These are phyloP conservation scores for Vigna angularis DNA, from an alignment of 306 rosid genomes.

Conservation along the genomic window DNA sequence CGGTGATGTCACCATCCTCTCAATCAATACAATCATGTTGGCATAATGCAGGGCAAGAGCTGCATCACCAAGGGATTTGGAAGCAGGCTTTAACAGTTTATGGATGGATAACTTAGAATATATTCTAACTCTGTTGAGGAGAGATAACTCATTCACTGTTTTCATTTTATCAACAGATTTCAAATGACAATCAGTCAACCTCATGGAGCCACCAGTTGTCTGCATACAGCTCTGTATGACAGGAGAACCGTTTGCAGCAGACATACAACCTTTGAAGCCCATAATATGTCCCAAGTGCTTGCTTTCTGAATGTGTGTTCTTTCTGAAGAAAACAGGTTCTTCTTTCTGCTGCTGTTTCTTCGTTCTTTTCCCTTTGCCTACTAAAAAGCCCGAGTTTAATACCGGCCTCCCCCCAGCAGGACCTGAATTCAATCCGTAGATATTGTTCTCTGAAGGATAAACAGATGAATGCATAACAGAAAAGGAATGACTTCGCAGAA, in stretches of 20 bases:
- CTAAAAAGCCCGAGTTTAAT: slow-evolving; percentile 39
- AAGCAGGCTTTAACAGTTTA: slow-evolving; percentile 52
- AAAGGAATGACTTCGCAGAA: slow-evolving; percentile 71
- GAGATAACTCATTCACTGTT: slow-evolving; percentile 49
- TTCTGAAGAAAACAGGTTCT: slow-evolving; percentile 44
- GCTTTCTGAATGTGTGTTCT: slow-evolving; percentile 50
- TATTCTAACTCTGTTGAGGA: slow-evolving; percentile 53
- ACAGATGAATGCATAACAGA: slow-evolving; percentile 57
- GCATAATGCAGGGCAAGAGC: slow-evolving; percentile 87
- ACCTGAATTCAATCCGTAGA: slow-evolving; percentile 52
- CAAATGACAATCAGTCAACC: slow-evolving; percentile 50
- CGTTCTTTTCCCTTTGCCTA: slow-evolving; percentile 47
- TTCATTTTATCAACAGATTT: slow-evolving; percentile 46
- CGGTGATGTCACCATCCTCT: slow-evolving; percentile 68
- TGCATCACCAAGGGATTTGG: slow-evolving; percentile 67
- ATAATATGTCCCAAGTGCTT: slow-evolving; percentile 55
- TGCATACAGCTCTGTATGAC: slow-evolving; percentile 54
- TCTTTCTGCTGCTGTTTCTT: slow-evolving; percentile 50
- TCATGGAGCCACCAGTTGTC: slow-evolving; percentile 72
- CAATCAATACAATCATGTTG: slow-evolving; percentile 66
- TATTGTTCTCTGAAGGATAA: slow-evolving; percentile 60
- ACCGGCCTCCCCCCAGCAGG: slow-evolving; percentile 44
- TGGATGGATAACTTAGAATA: slow-evolving; percentile 60
- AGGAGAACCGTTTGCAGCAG: slow-evolving; percentile 59
- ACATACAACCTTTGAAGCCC: slow-evolving; percentile 70